Percentiles rank a stretch among this genome's conserved stretches.
Evolutionary conservation across 768 basidiomycete species (phyloP).

Genomic region (Leccinum rimulosum): DNA sequence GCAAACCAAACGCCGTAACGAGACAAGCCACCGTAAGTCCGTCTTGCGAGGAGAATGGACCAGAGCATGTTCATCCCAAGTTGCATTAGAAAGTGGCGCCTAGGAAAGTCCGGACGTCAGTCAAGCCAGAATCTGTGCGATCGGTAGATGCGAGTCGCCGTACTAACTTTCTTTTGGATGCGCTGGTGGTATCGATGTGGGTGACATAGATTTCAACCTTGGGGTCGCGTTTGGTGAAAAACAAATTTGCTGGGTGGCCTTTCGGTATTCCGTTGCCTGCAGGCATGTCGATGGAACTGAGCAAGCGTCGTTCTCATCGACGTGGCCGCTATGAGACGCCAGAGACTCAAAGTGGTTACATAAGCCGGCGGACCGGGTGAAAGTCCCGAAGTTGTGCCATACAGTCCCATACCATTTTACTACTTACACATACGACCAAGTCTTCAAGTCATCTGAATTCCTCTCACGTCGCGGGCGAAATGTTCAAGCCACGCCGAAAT

Average conservation of each 20-base stretch:
- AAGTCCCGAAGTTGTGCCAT: no score
- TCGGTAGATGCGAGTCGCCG: background rate
- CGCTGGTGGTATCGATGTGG: conserved; percentile 24
- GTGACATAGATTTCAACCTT: conserved; percentile 30
- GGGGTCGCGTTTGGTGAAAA: conserved; percentile 18
- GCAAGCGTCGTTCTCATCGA: conserved; percentile 3
- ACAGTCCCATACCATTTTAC: no score
- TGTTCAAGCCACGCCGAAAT: no score
- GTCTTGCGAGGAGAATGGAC: conserved; percentile 24
- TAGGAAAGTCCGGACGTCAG: conserved; percentile 12
- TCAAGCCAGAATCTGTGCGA: background rate
- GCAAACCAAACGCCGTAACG: conserved; percentile 30
- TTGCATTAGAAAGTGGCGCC: conserved; percentile 28
- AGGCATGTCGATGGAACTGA: conserved; percentile 21
- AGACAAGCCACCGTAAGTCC: conserved; percentile 20
- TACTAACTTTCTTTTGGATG: conserved; percentile 22
- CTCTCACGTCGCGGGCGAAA: no score
- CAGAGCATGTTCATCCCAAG: conserved; percentile 26
- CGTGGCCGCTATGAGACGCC: background rate
- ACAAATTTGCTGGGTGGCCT: conserved; percentile 23
- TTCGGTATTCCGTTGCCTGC: conserved; percentile 24
- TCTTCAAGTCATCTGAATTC: no score
- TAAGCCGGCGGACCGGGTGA: conserved; percentile 11
- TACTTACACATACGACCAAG: no score
- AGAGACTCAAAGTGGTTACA: conserved; percentile 10